phyloP scores from a whole-genome alignment of 164 flowering plant genomes.

The Malania oleifera region DNA sequence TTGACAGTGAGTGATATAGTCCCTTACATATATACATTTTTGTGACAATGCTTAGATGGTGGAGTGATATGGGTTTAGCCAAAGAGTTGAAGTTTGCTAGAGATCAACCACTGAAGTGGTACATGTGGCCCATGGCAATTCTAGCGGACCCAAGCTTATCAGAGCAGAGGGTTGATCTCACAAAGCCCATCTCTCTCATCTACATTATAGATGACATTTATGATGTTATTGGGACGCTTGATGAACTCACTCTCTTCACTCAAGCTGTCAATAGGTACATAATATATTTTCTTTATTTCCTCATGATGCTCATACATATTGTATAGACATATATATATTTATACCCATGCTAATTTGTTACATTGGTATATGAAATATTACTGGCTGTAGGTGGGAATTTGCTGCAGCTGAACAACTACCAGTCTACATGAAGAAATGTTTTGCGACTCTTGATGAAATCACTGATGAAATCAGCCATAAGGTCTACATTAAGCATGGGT shows the following conservation, averaged over 20 bases:
- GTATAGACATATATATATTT: no score
- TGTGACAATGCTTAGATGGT: not conserved
- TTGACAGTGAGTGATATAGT: not conserved
- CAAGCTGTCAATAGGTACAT: not conserved
- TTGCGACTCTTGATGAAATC: conserved; percentile 7
- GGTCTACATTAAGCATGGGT: conserved; percentile 7
- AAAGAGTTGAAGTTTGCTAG: not conserved
- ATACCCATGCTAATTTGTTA: no score
- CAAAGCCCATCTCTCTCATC: no score
- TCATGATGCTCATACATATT: no score
- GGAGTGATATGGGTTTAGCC: not conserved
- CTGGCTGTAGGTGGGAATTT: conserved; percentile 20
- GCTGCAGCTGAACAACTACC: conserved; percentile 8
- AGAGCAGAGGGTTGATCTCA: not conserved
- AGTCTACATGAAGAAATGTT: conserved; percentile 13
- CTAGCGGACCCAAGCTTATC: not conserved
- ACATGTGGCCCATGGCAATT: not conserved
- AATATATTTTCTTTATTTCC: no score
- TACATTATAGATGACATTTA: not conserved
- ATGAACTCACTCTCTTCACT: not conserved
- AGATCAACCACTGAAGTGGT: not conserved
- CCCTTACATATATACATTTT: not conserved
- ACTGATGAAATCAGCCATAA: conserved; percentile 13
- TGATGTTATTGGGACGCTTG: not conserved
- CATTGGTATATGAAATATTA: no score